Evolutionary conservation across 352 stramenopile species (phyloP).

Genomic region (Globisporangium viniferum): DNA sequence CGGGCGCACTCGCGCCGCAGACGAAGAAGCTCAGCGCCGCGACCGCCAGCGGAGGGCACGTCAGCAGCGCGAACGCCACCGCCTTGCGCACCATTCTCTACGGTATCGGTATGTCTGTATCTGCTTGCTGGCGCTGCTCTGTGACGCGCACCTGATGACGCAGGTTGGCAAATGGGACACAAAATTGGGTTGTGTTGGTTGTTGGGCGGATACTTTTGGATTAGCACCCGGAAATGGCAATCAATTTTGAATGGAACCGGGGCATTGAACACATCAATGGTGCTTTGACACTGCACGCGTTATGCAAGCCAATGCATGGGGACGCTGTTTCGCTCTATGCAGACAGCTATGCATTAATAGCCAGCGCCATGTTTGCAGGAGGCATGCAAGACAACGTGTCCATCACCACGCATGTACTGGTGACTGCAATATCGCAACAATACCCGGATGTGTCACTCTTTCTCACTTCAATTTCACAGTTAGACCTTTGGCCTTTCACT

Average conservation of each 20-base stretch:
- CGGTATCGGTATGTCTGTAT: neutral
- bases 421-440: neutral
- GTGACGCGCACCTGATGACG: neutral
- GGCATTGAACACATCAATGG: neutral
- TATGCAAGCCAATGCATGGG: neutral
- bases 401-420: neutral
- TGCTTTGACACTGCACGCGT: neutral
- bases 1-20: constrained; percentile 16
- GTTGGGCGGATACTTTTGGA: neutral
- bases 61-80: constrained; percentile 49
- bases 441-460: neutral
- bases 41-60: constrained; percentile 34
- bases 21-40: constrained; percentile 28
- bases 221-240: neutral
- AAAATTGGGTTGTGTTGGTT: neutral
- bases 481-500: neutral
- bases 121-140: neutral
- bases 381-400: neutral
- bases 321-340: no score
- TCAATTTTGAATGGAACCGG: neutral
- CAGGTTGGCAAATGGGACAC: neutral
- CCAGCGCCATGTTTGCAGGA: neutral
- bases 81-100: constrained; percentile 31
- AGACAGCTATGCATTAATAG: no score
- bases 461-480: neutral